Evolutionary conservation across 257 asterid genomes (phyloP).

Genomic region (Catharanthus roseus): DNA sequence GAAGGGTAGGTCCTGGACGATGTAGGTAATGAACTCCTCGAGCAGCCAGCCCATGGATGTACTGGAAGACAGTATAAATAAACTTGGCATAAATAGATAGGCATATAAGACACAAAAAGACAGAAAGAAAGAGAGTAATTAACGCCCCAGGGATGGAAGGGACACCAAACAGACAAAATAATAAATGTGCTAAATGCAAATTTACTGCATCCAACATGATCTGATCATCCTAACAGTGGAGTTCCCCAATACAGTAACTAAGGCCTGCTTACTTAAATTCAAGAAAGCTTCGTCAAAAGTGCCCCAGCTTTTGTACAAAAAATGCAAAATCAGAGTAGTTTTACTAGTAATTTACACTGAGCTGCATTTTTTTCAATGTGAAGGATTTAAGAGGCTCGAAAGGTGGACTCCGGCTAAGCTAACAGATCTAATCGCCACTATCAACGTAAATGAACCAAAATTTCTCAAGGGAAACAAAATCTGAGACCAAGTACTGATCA

Average conservation of each 20-base stretch:
- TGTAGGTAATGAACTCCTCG: slow-evolving; percentile 91
- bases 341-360: neutral
- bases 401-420: neutral
- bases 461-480: neutral
- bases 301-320: neutral
- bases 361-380: neutral
- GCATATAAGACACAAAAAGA: too few species aligned
- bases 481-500: neutral
- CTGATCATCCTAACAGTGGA: neutral
- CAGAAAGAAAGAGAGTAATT: neutral
- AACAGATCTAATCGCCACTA: neutral
- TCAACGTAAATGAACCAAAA: neutral
- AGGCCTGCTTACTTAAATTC: neutral
- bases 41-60: slow-evolving; percentile 89
- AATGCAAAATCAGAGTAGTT: slow-evolving; percentile 1
- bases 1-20: slow-evolving; percentile 86
- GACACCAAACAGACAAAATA: slow-evolving; percentile 10
- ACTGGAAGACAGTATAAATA: slow-evolving; percentile 34
- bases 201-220: neutral
- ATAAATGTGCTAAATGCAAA: slow-evolving; percentile 3
- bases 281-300: neutral
- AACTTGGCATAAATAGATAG: neutral
- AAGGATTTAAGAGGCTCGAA: neutral
- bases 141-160: neutral
- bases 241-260: neutral